Conservation (phyloP, 2,329 filamentous ascomycete genomes). For the Botrytis byssoidea region DNA sequence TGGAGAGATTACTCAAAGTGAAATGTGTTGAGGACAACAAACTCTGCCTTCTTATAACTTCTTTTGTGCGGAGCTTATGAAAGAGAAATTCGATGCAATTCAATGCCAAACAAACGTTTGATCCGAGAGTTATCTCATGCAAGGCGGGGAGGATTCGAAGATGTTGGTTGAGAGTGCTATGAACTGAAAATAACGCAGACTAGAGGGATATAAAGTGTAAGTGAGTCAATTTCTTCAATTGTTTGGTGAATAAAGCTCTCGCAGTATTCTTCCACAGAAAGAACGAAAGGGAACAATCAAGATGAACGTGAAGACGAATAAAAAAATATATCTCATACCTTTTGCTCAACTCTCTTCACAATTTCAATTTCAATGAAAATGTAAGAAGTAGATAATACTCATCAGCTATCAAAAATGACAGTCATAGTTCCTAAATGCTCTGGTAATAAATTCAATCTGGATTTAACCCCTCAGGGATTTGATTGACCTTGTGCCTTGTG, state of each 20-base stretch:
- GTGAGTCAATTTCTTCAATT: not conserved
- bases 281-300: not conserved
- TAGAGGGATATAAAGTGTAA: slow-evolving; percentile 19
- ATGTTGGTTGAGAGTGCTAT: slow-evolving; percentile 7
- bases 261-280: not conserved
- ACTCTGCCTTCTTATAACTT: slow-evolving; percentile 31
- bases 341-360: slow-evolving; percentile 2
- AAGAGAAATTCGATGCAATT: slow-evolving; percentile 24
- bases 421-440: slow-evolving; percentile 10
- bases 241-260: not conserved
- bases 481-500: not conserved
- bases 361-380: too few relatives aligned
- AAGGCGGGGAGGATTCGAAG: slow-evolving; percentile 29
- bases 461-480: not conserved
- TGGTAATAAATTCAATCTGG: slow-evolving; percentile 9
- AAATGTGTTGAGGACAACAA: slow-evolving; percentile 10
- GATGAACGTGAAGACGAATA: not conserved
- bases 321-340: slow-evolving; percentile 1
- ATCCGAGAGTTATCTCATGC: slow-evolving; percentile 33
- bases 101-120: slow-evolving; percentile 31
- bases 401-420: slow-evolving; percentile 11
- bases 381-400: not conserved
- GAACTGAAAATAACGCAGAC: slow-evolving; percentile 33
- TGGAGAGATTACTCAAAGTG: slow-evolving; percentile 8
- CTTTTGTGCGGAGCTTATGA: slow-evolving; percentile 28